These are phyloP conservation scores for Drechmeria coniospora DNA, from an alignment of 2,329 filamentous ascomycete genomes.

Conservation along the genomic window DNA sequence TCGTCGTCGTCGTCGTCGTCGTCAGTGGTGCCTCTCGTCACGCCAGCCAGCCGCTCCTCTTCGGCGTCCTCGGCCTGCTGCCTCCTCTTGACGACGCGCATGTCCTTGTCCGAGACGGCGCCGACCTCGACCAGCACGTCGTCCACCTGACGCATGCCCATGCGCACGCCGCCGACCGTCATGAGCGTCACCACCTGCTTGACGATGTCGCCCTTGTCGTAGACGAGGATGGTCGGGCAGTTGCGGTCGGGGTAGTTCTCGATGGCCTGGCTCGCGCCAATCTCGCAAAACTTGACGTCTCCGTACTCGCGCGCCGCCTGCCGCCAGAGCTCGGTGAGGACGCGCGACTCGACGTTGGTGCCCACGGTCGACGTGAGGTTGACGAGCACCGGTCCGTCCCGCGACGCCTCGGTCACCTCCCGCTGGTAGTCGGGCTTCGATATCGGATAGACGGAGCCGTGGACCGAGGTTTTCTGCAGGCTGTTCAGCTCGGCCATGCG, in stretches of 20 bases:
- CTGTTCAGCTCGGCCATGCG: slow-evolving; percentile 68
- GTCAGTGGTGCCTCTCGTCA: slow-evolving; percentile 33
- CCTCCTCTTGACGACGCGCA: slow-evolving; percentile 53
- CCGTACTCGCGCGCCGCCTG: slow-evolving; percentile 73
- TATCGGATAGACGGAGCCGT: slow-evolving; percentile 83
- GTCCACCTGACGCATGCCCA: slow-evolving; percentile 62
- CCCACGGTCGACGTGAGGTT: slow-evolving; percentile 66
- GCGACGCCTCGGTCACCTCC: slow-evolving; percentile 83
- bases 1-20: slow-evolving; percentile 34
- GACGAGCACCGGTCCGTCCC: slow-evolving; percentile 54
- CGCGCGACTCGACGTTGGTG: slow-evolving; percentile 69
- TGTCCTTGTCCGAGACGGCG: slow-evolving; percentile 63
- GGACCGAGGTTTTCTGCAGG: slow-evolving; percentile 60
- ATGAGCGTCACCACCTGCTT: slow-evolving; percentile 83
- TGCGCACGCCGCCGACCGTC: slow-evolving; percentile 58
- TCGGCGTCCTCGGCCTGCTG: slow-evolving; percentile 44
- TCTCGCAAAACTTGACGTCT: slow-evolving; percentile 96
- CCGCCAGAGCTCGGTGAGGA: slow-evolving; percentile 75
- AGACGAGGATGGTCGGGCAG: slow-evolving; percentile 84
- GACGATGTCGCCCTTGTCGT: slow-evolving; percentile 82
- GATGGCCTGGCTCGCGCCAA: slow-evolving; percentile 80
- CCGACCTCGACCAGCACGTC: slow-evolving; percentile 68
- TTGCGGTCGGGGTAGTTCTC: slow-evolving; percentile 93
- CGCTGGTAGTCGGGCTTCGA: slow-evolving; percentile 87
- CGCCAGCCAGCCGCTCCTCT: slow-evolving; percentile 35